Conservation (phyloP, 371 early-diverging fungal genomes). For the Cokeromyces recurvatus region DNA sequence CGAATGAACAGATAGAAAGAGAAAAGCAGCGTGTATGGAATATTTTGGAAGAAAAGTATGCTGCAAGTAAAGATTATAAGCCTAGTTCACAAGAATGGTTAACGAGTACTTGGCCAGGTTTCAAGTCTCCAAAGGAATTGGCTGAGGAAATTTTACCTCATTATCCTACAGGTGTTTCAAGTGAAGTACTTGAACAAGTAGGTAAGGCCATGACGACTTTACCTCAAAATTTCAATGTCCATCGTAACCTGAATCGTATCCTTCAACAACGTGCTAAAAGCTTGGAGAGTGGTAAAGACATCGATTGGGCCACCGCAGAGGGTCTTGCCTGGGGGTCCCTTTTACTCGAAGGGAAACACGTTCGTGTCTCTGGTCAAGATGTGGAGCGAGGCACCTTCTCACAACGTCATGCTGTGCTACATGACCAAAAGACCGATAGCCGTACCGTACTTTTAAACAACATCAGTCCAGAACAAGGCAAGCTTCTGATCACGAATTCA, state of each 20-base stretch:
- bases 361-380: slow-evolving; percentile 68
- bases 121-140: slow-evolving; percentile 80
- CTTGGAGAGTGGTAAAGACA: slow-evolving; percentile 67
- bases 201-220: slow-evolving; percentile 76
- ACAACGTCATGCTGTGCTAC: slow-evolving; percentile 93
- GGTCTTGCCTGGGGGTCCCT: slow-evolving; percentile 91
- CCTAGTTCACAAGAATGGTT: slow-evolving; percentile 91
- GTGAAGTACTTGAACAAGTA: slow-evolving; percentile 72
- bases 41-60: slow-evolving; percentile 87
- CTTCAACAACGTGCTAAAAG: slow-evolving; percentile 80
- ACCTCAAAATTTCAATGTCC: slow-evolving; percentile 85
- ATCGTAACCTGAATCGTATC: slow-evolving; percentile 84
- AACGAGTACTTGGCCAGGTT: slow-evolving; percentile 86
- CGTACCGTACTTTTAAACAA: slow-evolving; percentile 78
- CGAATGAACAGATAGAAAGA: slow-evolving; percentile 73
- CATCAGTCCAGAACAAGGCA: slow-evolving; percentile 78
- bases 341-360: slow-evolving; percentile 51
- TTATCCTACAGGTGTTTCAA: slow-evolving; percentile 76
- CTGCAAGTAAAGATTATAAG: slow-evolving; percentile 84
- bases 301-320: slow-evolving; percentile 98
- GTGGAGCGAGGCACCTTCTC: slow-evolving; percentile 98
- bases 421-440: slow-evolving; percentile 80
- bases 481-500: slow-evolving; percentile 89
- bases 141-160: slow-evolving; percentile 65
- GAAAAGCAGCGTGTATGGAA: slow-evolving; percentile 90